Percentiles rank a stretch among this genome's conserved stretches.
Evolutionary conservation across 495 filamentous ascomycete genomes (phyloP).

Genomic region (Penicillium riverlandense): DNA sequence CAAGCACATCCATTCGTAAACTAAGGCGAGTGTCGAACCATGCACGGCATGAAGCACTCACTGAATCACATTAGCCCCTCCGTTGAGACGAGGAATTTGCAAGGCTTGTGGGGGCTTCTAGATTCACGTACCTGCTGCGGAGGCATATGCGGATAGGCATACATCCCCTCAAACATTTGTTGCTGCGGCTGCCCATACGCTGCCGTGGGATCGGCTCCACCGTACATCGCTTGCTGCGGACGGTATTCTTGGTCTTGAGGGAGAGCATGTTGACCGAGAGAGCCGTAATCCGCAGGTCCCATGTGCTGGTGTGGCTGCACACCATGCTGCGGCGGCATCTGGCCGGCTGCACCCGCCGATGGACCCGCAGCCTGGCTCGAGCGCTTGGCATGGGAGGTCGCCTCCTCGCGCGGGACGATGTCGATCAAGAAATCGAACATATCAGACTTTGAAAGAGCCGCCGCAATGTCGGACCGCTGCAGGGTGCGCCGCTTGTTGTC

Average conservation of each 20-base stretch:
- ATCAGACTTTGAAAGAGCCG: constrained; percentile 90
- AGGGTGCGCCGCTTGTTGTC: constrained; percentile 97
- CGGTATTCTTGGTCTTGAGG: constrained; percentile 73
- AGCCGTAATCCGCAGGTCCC: constrained; percentile 58
- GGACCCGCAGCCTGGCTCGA: constrained; percentile 51
- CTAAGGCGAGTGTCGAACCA: not conserved
- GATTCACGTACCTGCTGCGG: constrained; percentile 66
- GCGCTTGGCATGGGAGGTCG: constrained; percentile 74
- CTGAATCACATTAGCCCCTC: not conserved
- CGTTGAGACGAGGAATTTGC: not conserved
- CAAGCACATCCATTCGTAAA: constrained; percentile 8
- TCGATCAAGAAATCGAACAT: constrained; percentile 99
- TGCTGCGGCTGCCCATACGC: constrained; percentile 67
- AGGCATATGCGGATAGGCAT: constrained; percentile 72
- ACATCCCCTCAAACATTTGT: constrained; percentile 86
- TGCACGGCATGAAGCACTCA: not conserved
- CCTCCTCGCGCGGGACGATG: constrained; percentile 94
- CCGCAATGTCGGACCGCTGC: constrained; percentile 93
- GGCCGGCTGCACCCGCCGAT: constrained; percentile 40
- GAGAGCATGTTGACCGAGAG: constrained; percentile 54
- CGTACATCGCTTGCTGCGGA: constrained; percentile 68
- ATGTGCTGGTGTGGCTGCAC: constrained; percentile 59
- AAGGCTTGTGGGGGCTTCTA: not conserved
- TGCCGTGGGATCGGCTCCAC: constrained; percentile 58
- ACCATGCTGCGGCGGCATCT: constrained; percentile 55